phyloP scores from a whole-genome alignment of 176 grass and related monocot species.

The Raddia distichophylla region DNA sequence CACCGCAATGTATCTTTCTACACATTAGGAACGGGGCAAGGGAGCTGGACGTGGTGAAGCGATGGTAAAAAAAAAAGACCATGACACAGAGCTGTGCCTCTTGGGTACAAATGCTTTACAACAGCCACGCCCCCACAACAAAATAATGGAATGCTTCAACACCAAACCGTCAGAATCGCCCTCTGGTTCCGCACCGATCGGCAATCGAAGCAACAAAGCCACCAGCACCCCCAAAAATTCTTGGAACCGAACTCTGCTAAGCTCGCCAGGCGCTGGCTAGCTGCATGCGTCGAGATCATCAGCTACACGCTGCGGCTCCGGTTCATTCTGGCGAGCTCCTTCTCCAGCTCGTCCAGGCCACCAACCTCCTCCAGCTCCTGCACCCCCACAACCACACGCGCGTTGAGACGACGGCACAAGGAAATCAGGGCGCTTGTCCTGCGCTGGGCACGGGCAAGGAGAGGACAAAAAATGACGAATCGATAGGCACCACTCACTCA shows the following conservation, averaged over 20 bases:
- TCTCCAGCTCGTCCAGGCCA: constrained; percentile 75
- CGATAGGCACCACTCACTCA: constrained; percentile 34
- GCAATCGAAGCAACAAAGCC: constrained; percentile 25
- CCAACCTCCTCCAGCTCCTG: constrained; percentile 86
- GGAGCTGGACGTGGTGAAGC: background rate
- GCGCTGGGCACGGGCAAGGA: background rate
- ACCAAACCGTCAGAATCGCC: background rate
- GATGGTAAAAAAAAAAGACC: background rate
- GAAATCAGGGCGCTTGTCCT: constrained; percentile 20
- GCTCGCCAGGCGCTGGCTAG: background rate
- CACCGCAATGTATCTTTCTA: constrained; percentile 31
- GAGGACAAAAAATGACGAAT: constrained; percentile 37
- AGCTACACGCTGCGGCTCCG: constrained; percentile 13
- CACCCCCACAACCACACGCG: constrained; percentile 30
- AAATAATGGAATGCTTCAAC: background rate
- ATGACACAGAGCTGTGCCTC: constrained; percentile 11
- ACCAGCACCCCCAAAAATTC: background rate
- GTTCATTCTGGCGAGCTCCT: constrained; percentile 67
- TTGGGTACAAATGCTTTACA: background rate
- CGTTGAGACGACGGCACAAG: constrained; percentile 4
- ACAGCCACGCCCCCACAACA: background rate
- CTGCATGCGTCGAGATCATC: background rate
- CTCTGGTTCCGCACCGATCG: background rate
- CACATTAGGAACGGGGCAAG: background rate
- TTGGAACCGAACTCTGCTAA: background rate